These are phyloP conservation scores for Metarhizium guizhouense DNA, from an alignment of 2,329 filamentous ascomycete genomes.

Conservation along the genomic window DNA sequence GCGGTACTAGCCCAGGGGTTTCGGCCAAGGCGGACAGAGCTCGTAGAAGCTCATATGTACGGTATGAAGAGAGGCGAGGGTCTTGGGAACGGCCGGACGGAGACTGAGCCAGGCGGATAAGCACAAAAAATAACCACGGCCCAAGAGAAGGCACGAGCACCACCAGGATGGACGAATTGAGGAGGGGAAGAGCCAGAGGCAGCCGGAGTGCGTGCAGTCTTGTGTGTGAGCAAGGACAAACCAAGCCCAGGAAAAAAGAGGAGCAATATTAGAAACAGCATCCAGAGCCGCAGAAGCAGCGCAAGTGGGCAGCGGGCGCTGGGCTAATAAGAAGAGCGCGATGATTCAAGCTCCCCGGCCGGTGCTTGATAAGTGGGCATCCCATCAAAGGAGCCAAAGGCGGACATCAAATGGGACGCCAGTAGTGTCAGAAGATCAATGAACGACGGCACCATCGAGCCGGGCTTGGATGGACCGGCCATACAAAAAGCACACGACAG, in stretches of 20 bases:
- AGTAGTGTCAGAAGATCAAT: conserved; percentile 4
- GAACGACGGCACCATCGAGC: conserved; percentile 1
- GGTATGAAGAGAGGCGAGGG: neutral
- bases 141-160: conserved; percentile 6
- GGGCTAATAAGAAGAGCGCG: neutral
- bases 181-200: neutral
- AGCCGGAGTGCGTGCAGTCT: neutral
- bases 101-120: neutral
- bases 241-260: neutral
- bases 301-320: neutral
- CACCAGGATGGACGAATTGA: neutral
- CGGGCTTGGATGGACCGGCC: conserved; percentile 2
- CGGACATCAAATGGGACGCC: conserved; percentile 2
- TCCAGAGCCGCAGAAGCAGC: neutral
- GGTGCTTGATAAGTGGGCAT: neutral
- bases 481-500: neutral
- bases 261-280: neutral
- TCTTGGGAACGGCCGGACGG: neutral
- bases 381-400: neutral
- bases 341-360: conserved; percentile 3
- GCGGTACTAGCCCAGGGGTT: neutral
- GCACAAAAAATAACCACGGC: conserved; percentile 2
- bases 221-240: conserved; percentile 1
- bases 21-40: neutral
- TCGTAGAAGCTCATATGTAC: neutral